Evolutionary conservation across 352 stramenopile genomes (phyloP).

Genomic region (Phytophthora meadii): DNA sequence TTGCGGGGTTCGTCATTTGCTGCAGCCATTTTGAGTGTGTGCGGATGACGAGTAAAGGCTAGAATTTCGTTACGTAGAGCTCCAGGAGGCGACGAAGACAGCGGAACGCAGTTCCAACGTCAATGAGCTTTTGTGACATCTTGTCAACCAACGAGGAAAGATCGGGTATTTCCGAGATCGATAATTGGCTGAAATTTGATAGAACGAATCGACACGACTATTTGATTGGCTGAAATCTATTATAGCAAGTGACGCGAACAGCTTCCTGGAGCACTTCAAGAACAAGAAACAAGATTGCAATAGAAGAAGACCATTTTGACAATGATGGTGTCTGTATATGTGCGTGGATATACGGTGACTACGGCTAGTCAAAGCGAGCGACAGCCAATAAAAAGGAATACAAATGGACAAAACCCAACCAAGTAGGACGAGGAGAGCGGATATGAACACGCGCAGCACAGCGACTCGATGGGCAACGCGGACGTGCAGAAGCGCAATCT

Average conservation of each 20-base stretch:
- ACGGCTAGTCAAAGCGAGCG: conserved; percentile 20
- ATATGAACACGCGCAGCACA: conserved; percentile 13
- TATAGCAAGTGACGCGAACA: no score
- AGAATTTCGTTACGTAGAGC: neutral
- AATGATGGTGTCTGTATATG: conserved; percentile 35
- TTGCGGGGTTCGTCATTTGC: conserved; percentile 31
- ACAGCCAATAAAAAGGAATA: conserved; percentile 48
- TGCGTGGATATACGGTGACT: conserved; percentile 27
- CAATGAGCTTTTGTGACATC: conserved; percentile 34
- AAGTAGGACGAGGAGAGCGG: conserved; percentile 20
- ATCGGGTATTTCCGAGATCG: conserved; percentile 12
- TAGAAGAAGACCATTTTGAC: conserved; percentile 15
- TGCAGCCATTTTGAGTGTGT: conserved; percentile 29
- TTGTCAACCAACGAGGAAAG: conserved; percentile 42
- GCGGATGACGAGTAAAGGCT: neutral
- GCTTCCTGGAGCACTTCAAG: neutral
- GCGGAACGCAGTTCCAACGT: conserved; percentile 15
- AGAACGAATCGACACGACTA: conserved; percentile 5
- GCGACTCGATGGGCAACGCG: conserved; percentile 7
- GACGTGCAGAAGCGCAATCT: conserved; percentile 19
- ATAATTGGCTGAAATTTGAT: conserved; percentile 26
- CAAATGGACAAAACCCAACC: conserved; percentile 44
- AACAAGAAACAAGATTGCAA: conserved; percentile 1
- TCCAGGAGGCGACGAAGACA: neutral
- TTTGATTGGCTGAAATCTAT: no score